These are phyloP conservation scores for Alternaria solani DNA, from an alignment of 2,329 filamentous ascomycete genomes.

Conservation along the genomic window DNA sequence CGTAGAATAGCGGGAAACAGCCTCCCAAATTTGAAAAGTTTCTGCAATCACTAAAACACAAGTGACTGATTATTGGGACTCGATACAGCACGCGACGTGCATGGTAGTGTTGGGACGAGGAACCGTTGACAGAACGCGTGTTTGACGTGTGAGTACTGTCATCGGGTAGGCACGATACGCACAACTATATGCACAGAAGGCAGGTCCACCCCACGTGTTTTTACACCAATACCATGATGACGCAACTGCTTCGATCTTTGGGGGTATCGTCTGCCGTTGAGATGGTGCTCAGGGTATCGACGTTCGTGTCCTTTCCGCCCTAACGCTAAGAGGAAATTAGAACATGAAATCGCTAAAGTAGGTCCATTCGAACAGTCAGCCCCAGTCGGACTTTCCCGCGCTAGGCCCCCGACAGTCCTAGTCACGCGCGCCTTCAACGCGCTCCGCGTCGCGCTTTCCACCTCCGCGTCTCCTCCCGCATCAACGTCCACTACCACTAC, in stretches of 20 bases:
- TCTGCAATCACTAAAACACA: neutral
- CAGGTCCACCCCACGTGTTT: neutral
- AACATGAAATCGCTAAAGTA: slow-evolving; percentile 11
- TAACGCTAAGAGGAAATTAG: slow-evolving; percentile 17
- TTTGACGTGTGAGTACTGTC: neutral
- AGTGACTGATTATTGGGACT: neutral
- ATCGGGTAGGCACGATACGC: slow-evolving; percentile 4
- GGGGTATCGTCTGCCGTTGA: neutral
- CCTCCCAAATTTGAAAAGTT: neutral
- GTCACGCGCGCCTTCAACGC: slow-evolving; percentile 25
- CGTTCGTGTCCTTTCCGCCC: slow-evolving; percentile 3
- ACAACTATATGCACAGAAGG: neutral
- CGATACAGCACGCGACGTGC: neutral
- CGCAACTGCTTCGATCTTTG: neutral
- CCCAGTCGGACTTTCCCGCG: neutral
- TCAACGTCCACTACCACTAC: slow-evolving; percentile 19
- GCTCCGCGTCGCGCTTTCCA: slow-evolving; percentile 37
- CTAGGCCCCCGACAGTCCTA: slow-evolving; percentile 13
- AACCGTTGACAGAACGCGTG: slow-evolving; percentile 8
- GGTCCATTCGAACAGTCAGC: slow-evolving; percentile 5
- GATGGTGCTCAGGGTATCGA: neutral
- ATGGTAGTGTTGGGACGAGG: neutral
- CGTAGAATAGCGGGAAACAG: neutral
- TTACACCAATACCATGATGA: neutral
- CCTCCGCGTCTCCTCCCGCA: slow-evolving; percentile 33